These are phyloP conservation scores for Diaporthe longicolla DNA, from an alignment of 2,329 filamentous ascomycete genomes.

Conservation along the genomic window DNA sequence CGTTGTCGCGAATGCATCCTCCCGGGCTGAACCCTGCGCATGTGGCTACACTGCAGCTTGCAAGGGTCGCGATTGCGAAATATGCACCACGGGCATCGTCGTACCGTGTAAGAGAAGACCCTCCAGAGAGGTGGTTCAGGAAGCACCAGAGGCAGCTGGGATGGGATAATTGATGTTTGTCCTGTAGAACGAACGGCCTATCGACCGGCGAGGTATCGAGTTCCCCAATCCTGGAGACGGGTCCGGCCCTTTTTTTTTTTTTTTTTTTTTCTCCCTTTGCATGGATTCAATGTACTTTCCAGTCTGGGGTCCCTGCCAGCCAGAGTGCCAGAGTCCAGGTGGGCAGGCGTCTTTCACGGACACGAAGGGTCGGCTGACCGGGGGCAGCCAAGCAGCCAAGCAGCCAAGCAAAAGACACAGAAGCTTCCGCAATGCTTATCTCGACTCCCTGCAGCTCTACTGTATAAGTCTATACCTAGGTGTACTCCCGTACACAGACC, in stretches of 20 bases:
- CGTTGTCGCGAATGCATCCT: neutral
- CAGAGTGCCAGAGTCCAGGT: neutral
- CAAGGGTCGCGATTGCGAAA: neutral
- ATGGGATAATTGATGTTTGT: neutral
- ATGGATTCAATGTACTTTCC: neutral
- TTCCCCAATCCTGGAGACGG: neutral
- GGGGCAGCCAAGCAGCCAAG: constrained; percentile 3
- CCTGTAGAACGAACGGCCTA: neutral
- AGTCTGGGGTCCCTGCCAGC: neutral
- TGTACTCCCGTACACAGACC: too few species aligned
- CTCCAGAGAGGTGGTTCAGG: neutral
- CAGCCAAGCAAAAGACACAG: neutral
- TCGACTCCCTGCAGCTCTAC: constrained; percentile 13
- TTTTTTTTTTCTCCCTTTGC: neutral
- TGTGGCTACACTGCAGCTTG: neutral
- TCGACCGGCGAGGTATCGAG: neutral
- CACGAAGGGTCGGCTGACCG: too few species aligned
- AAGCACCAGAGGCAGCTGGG: neutral
- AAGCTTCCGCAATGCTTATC: constrained; percentile 35
- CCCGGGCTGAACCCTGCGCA: constrained; percentile 1
- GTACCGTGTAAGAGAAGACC: too few species aligned
- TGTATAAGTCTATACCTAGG: too few species aligned
- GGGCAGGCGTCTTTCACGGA: too few species aligned
- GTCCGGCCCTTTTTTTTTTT: too few species aligned
- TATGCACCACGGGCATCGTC: neutral